These are phyloP conservation scores for Ophiobolus disseminans DNA, from an alignment of 2,329 filamentous ascomycete species.

Conservation along the genomic window DNA sequence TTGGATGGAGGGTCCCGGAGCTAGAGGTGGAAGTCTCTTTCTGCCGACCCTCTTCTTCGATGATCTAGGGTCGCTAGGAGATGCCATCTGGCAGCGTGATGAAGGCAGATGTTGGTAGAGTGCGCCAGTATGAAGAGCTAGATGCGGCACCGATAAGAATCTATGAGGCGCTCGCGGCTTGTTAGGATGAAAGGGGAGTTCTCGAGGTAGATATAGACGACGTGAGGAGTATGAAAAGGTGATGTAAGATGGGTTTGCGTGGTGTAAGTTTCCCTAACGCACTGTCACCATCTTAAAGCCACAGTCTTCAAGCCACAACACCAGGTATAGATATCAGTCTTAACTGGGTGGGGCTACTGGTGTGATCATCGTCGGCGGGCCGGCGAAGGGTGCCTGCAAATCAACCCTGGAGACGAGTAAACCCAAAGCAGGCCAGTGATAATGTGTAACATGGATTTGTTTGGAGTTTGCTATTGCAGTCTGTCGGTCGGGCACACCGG, in stretches of 20 bases:
- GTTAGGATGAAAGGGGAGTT: constrained; percentile 3
- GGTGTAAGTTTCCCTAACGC: constrained; percentile 7
- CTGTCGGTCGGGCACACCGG: constrained; percentile 13
- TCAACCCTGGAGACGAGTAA: constrained; percentile 3
- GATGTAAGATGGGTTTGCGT: constrained; percentile 9
- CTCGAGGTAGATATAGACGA: constrained; percentile 1
- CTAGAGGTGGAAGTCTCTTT: constrained; percentile 41
- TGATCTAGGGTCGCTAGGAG: constrained; percentile 26
- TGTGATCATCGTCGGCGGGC: not conserved
- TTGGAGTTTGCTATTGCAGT: not conserved
- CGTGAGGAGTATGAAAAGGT: constrained; percentile 15
- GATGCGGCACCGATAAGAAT: too few species aligned
- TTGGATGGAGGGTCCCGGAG: constrained; percentile 39
- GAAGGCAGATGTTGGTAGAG: not conserved
- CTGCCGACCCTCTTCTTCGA: constrained; percentile 37
- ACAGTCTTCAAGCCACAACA: constrained; percentile 17
- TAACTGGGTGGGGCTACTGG: constrained; percentile 5
- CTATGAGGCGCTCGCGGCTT: not conserved
- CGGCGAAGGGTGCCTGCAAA: not conserved
- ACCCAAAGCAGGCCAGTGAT: constrained; percentile 11
- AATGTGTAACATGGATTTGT: constrained; percentile 4
- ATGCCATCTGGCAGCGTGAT: too few species aligned
- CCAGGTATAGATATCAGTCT: not conserved
- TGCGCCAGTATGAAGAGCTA: not conserved
- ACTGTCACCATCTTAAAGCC: too few species aligned